Evolutionary conservation across 495 filamentous ascomycete species (phyloP).

Genomic region (Pseudomonodictys pantanalensis): DNA sequence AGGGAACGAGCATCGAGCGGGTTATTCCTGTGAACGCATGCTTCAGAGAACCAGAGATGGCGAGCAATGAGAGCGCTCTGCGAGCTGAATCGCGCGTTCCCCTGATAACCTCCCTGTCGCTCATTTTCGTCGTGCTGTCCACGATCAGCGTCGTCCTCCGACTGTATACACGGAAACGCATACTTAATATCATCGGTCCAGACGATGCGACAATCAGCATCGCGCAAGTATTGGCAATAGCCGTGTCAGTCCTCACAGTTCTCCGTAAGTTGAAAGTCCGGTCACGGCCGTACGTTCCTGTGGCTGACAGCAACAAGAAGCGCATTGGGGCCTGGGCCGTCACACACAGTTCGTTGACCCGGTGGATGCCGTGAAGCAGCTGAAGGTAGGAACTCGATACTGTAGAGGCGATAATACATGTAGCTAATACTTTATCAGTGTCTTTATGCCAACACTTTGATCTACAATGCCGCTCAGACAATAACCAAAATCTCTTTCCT

Average conservation of each 20-base stretch:
- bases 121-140: conserved; percentile 16
- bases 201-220: conserved; percentile 17
- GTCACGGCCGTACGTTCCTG: too few relatives aligned
- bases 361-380: conserved; percentile 2
- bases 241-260: conserved; percentile 13
- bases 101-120: conserved; percentile 11
- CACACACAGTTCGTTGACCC: conserved; percentile 21
- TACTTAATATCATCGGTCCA: conserved; percentile 9
- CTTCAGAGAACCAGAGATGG: too few relatives aligned
- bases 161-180: conserved; percentile 6
- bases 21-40: too few relatives aligned
- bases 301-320: conserved; percentile 12
- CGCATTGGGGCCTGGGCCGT: conserved; percentile 15
- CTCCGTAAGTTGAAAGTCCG: conserved; percentile 6
- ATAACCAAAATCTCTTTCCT: conserved; percentile 28
- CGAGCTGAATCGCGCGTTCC: conserved; percentile 4
- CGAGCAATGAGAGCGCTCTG: neutral
- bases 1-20: too few relatives aligned
- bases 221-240: conserved; percentile 22
- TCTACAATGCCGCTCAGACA: conserved; percentile 27
- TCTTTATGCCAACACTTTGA: conserved; percentile 18
- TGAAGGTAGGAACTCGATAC: neutral
- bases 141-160: conserved; percentile 6
- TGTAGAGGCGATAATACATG: neutral
- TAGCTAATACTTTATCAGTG: neutral